Evolutionary conservation across 2,329 filamentous ascomycete species (phyloP).

Genomic region (Monosporascus sp.): DNA sequence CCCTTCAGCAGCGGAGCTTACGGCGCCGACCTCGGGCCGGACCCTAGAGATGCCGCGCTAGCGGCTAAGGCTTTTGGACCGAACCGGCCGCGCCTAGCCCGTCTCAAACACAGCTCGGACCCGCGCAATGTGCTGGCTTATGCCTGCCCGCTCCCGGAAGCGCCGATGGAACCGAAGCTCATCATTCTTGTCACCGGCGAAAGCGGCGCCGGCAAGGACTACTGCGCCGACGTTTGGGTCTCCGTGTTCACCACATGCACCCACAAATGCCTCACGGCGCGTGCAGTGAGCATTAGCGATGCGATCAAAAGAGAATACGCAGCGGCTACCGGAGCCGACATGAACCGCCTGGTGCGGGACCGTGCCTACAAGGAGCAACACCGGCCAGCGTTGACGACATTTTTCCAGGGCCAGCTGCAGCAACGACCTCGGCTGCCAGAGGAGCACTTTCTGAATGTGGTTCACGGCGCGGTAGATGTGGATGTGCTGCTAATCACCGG

Average conservation of each 20-base stretch:
- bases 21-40: slow-evolving; percentile 57
- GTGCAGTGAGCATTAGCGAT: slow-evolving; percentile 51
- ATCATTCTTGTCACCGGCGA: slow-evolving; percentile 54
- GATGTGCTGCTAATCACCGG: slow-evolving; percentile 59
- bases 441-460: slow-evolving; percentile 45
- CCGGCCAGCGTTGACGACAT: slow-evolving; percentile 44
- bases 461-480: slow-evolving; percentile 33
- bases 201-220: slow-evolving; percentile 54
- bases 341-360: slow-evolving; percentile 43
- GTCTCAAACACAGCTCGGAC: slow-evolving; percentile 46
- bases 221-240: slow-evolving; percentile 50
- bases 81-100: slow-evolving; percentile 43
- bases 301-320: slow-evolving; percentile 54
- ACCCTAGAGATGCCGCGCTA: slow-evolving; percentile 50
- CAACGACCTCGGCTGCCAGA: slow-evolving; percentile 40
- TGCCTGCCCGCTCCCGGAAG: slow-evolving; percentile 44
- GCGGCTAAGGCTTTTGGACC: slow-evolving; percentile 51
- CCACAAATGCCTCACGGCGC: slow-evolving; percentile 29
- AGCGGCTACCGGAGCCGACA: slow-evolving; percentile 39
- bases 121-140: slow-evolving; percentile 47
- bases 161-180: slow-evolving; percentile 34
- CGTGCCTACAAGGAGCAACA: slow-evolving; percentile 60
- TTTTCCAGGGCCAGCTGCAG: slow-evolving; percentile 41
- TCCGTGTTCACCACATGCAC: slow-evolving; percentile 29
- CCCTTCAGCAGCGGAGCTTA: slow-evolving; percentile 49